Percentiles rank a stretch among this genome's conserved stretches.
phyloP scores from a whole-genome alignment of 1,284 basidiomycete genomes.

The Coniferiporia weirii region DNA sequence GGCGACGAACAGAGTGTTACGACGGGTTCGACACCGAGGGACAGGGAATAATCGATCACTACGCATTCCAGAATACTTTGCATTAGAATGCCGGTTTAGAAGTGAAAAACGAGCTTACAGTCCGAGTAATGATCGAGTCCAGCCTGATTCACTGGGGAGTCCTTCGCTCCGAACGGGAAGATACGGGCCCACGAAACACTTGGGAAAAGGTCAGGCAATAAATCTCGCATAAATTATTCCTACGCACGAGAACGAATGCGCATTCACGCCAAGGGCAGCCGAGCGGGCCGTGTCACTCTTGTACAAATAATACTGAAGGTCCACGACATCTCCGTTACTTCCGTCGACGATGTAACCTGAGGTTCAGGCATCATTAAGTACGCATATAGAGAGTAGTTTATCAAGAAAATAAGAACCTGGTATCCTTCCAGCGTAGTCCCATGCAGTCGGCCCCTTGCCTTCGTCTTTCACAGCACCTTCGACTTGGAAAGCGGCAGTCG shows the following conservation, averaged over 20 bases:
- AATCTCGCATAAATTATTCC: background rate
- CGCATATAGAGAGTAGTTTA: background rate
- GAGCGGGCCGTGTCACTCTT: slow-evolving; percentile 42
- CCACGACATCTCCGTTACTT: slow-evolving; percentile 33
- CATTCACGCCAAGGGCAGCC: slow-evolving; percentile 43
- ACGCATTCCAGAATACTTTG: background rate
- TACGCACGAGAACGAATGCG: slow-evolving; percentile 44
- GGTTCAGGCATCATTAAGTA: slow-evolving; percentile 27
- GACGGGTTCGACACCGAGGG: slow-evolving; percentile 39
- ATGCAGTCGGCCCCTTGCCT: slow-evolving; percentile 43
- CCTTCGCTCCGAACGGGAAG: slow-evolving; percentile 41
- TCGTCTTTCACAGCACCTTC: slow-evolving; percentile 44
- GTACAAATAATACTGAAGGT: slow-evolving; percentile 44
- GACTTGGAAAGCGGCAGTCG: slow-evolving; percentile 44
- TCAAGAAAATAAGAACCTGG: slow-evolving; percentile 22
- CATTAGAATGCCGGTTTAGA: background rate
- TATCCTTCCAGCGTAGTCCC: slow-evolving; percentile 46
- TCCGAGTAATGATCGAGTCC: slow-evolving; percentile 44
- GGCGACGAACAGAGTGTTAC: slow-evolving; percentile 37
- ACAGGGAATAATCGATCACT: slow-evolving; percentile 43
- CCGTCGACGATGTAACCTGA: slow-evolving; percentile 6
- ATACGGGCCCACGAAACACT: slow-evolving; percentile 46
- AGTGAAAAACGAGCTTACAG: slow-evolving; percentile 25
- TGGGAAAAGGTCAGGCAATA: background rate
- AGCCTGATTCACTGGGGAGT: slow-evolving; percentile 41